Evolutionary conservation across 2,329 filamentous ascomycete genomes (phyloP).

Genomic region (Fusarium beomiforme): DNA sequence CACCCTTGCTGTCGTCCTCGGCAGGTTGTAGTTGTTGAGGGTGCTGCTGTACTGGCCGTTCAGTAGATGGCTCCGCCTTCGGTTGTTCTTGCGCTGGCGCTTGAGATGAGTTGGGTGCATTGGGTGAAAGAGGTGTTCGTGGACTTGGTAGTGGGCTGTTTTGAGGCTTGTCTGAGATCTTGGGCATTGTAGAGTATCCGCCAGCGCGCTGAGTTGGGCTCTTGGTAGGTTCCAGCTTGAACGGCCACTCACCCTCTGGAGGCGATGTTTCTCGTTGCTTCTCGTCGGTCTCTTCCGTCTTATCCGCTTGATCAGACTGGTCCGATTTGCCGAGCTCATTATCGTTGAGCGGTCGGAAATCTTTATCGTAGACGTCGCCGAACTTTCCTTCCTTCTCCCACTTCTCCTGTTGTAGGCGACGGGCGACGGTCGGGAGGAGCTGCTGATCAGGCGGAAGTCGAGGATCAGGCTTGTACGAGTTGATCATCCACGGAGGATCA

Average conservation of each 20-base stretch:
- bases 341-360: conserved; percentile 85
- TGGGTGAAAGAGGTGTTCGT: conserved; percentile 55
- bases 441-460: conserved; percentile 94
- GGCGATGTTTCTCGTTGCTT: conserved; percentile 24
- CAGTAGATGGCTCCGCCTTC: conserved; percentile 23
- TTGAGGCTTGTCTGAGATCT: conserved; percentile 55
- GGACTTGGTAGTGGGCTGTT: conserved; percentile 56
- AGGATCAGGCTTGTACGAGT: conserved; percentile 95
- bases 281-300: conserved; percentile 29
- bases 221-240: conserved; percentile 59
- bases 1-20: conserved; percentile 52
- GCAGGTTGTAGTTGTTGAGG: conserved; percentile 22
- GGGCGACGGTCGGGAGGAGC: conserved; percentile 92
- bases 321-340: conserved; percentile 62
- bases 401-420: conserved; percentile 89
- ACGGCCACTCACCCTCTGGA: conserved; percentile 65
- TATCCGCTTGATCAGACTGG: conserved; percentile 55
- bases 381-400: conserved; percentile 94
- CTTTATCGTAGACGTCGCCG: conserved; percentile 84
- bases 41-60: conserved; percentile 22
- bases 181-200: conserved; percentile 72
- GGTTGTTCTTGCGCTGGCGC: conserved; percentile 37
- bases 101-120: conserved; percentile 43
- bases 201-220: conserved; percentile 58
- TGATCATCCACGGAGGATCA: conserved; percentile 94